A percentile compares a stretch with the other conserved stretches of the same genome.
These are phyloP conservation scores for Paecilomyces niveus DNA, from an alignment of 2,329 filamentous ascomycete species.

Conservation along the genomic window DNA sequence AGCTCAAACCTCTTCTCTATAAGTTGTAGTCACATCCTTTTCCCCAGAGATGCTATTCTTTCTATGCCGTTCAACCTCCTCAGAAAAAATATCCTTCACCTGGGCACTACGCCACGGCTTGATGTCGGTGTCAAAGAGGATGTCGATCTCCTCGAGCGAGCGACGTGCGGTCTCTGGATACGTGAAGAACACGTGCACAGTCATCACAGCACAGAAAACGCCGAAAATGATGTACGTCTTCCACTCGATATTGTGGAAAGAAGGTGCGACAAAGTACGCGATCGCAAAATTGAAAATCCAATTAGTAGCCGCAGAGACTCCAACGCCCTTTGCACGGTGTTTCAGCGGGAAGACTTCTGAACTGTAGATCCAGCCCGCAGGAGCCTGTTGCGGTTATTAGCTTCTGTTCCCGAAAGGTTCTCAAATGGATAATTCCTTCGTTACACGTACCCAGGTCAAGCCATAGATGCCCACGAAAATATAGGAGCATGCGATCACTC, in stretches of 20 bases:
- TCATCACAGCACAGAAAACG: conserved; percentile 62
- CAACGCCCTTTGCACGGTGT: conserved; percentile 59
- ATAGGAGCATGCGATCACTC: conserved; percentile 60
- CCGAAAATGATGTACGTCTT: conserved; percentile 70
- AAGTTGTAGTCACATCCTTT: not conserved
- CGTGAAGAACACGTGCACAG: conserved; percentile 60
- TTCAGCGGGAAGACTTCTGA: conserved; percentile 59
- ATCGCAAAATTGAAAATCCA: conserved; percentile 56
- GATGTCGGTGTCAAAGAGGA: conserved; percentile 50
- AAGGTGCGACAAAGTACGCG: conserved; percentile 51
- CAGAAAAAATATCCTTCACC: conserved; percentile 16
- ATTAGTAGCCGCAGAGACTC: conserved; percentile 53
- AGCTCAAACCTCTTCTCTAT: not conserved
- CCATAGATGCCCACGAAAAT: conserved; percentile 33
- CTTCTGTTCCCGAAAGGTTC: not conserved
- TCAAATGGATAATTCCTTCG: not conserved
- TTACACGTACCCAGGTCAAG: conserved; percentile 35
- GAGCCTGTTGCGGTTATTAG: conserved; percentile 34
- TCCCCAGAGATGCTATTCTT: not conserved
- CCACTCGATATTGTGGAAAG: conserved; percentile 53
- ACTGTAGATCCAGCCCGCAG: conserved; percentile 52
- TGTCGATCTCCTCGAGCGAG: conserved; percentile 69
- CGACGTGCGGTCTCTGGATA: conserved; percentile 64
- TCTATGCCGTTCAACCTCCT: conserved; percentile 16
- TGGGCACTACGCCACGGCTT: conserved; percentile 23